Evolutionary conservation across 169 alveolate genomes (phyloP).

Genomic region (Plasmodium sp.): DNA sequence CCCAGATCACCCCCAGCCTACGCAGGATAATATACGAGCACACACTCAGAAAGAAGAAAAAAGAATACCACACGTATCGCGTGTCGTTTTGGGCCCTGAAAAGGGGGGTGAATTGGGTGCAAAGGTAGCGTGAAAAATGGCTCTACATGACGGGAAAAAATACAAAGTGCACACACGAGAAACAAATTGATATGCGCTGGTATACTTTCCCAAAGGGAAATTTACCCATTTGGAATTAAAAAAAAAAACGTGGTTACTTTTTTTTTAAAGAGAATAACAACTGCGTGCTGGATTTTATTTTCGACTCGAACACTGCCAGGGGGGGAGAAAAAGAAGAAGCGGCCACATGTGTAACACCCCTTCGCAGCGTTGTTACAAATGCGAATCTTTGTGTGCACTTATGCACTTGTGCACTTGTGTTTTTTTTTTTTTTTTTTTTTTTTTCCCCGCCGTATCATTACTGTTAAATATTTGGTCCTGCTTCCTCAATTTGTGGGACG

Average conservation of each 20-base stretch:
- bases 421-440: background rate
- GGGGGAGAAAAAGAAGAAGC: background rate
- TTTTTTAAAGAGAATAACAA: slow-evolving; percentile 49
- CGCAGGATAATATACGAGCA: slow-evolving; percentile 43
- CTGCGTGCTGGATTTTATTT: slow-evolving; percentile 52
- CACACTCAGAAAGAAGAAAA: slow-evolving; percentile 55
- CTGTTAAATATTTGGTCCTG: slow-evolving; percentile 67
- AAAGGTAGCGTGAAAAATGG: background rate
- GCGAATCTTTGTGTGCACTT: background rate
- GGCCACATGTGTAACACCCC: background rate
- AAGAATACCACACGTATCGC: slow-evolving; percentile 69
- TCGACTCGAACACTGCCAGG: slow-evolving; percentile 40
- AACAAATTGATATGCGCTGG: background rate
- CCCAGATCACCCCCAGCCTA: slow-evolving; percentile 65
- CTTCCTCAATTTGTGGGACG: slow-evolving; percentile 65
- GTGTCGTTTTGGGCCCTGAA: slow-evolving; percentile 59
- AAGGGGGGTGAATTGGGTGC: background rate
- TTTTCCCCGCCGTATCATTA: background rate
- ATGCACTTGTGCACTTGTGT: background rate
- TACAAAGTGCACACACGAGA: background rate
- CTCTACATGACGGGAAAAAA: background rate
- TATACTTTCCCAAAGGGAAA: background rate
- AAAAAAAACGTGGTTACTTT: slow-evolving; percentile 6
- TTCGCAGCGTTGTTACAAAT: background rate
- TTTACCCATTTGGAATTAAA: background rate